phyloP scores from a whole-genome alignment of 2,329 filamentous ascomycete genomes.

The Aurifilum marmelostoma region DNA sequence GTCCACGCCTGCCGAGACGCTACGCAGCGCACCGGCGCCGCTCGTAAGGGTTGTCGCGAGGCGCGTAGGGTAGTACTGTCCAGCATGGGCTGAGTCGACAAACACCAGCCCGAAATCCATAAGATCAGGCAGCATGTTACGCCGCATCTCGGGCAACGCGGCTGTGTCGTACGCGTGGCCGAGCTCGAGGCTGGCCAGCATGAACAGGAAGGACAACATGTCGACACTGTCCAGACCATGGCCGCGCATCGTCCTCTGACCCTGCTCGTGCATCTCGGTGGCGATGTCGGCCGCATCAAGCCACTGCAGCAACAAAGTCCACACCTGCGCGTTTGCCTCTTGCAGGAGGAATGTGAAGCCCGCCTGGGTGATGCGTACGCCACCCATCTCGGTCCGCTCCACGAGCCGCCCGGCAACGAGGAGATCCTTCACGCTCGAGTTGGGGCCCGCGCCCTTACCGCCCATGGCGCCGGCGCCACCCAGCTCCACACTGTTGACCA shows the following conservation, averaged over 20 bases:
- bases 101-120: conserved; percentile 94
- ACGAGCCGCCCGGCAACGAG: conserved; percentile 82
- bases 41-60: conserved; percentile 90
- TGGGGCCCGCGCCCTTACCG: conserved; percentile 56
- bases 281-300: conserved; percentile 74
- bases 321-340: conserved; percentile 95
- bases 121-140: conserved; percentile 87
- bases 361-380: conserved; percentile 81
- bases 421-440: conserved; percentile 81
- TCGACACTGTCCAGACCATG: conserved; percentile 85
- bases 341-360: conserved; percentile 95
- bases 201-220: conserved; percentile 93
- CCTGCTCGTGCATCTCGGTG: conserved; percentile 41
- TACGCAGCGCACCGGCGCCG: conserved; percentile 70
- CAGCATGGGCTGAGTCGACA: conserved; percentile 59
- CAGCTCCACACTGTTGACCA: conserved; percentile 72
- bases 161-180: conserved; percentile 88
- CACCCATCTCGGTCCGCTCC: conserved; percentile 50
- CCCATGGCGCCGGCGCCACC: conserved; percentile 44
- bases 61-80: conserved; percentile 84
- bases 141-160: conserved; percentile 78
- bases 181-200: conserved; percentile 89
- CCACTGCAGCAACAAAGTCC: conserved; percentile 92
- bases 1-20: conserved; percentile 68
- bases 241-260: conserved; percentile 42